Evolutionary conservation across 805 yeast species (phyloP), one percentile per base, ranked within the genome.

Genomic region (Candida manassasensis): DNA sequence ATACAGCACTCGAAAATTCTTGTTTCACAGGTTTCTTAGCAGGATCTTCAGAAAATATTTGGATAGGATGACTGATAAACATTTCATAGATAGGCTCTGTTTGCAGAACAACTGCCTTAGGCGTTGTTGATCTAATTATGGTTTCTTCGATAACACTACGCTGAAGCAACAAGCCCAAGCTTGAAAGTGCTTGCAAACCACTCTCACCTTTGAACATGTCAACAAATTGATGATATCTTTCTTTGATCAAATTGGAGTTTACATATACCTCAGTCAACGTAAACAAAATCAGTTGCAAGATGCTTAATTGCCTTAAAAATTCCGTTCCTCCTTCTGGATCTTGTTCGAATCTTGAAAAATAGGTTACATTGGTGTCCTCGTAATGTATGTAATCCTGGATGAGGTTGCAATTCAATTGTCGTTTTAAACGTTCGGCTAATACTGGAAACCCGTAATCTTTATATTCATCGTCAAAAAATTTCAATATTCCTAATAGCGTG

Each of bases 111-210:
- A 71, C 71, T 3, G 53, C 57, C 1, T 53, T 53, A 0, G 86
- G 84, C 37, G 77, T 62, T 2, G 52, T 42, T 0, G 70, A 47
- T 22, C 81, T 70, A 5, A 81, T 47, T 4, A 63, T 47, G 35
- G 71, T 69, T 42, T 82, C 89, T 53, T 83, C 93, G 9, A 72
- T 42, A 0, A 76, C 62, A 12, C 73, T 57, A 39, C 81, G 64
- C 38, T 72, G 61, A 35, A 75, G 66, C n/a, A 82, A 50, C 18
- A 50, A 36, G 0, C 73, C 68, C 29, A 82, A 49, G 21, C 63
- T 57, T 10, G 52, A 43, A 7, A 81, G 43, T 4, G 76, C 21
- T 1, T 49, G 40, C 11, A 67, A 46, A 2, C 81, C 81, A 12
- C 47, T 42, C 2, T 61, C 64, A 2, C 56, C 54, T 2, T 70